A percentile compares a stretch with the other conserved stretches of the same genome.
Evolutionary conservation across 2,329 filamentous ascomycete genomes (phyloP).

Genomic region (Calonectria pteridis): DNA sequence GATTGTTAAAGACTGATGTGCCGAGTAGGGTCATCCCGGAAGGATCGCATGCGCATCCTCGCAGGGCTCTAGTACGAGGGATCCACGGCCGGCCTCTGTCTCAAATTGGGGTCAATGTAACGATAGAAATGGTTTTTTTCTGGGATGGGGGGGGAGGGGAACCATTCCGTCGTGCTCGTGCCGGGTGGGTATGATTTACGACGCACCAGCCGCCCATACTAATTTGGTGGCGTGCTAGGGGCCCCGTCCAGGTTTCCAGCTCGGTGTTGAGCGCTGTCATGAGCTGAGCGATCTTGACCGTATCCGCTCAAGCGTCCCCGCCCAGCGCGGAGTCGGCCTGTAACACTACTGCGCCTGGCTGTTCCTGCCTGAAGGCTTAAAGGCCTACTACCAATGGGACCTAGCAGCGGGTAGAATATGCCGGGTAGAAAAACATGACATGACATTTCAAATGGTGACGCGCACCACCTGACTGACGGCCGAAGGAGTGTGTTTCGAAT

Average conservation of each 20-base stretch:
- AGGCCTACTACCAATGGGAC: too few species aligned
- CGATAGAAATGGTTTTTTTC: not conserved
- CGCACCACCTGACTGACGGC: not conserved
- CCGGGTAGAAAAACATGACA: not conserved
- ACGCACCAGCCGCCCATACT: not conserved
- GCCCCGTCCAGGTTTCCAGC: not conserved
- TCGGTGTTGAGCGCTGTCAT: not conserved
- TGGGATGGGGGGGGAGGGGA: not conserved
- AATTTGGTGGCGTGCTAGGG: slow-evolving; percentile 2
- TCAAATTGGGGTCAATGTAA: not conserved
- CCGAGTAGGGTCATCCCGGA: not conserved
- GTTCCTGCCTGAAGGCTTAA: not conserved
- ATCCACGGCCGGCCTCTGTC: not conserved
- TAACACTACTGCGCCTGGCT: not conserved
- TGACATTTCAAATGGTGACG: not conserved
- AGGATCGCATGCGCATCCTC: not conserved
- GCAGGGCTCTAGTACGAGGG: not conserved
- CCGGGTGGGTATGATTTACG: not conserved
- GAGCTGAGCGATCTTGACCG: slow-evolving; percentile 2
- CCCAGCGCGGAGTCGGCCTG: not conserved
- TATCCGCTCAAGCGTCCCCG: not conserved
- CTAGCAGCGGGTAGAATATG: not conserved
- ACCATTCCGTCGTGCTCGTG: not conserved
- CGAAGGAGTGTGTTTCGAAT: not conserved
- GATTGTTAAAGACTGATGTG: not conserved